Conservation (phyloP, 2,329 filamentous ascomycete genomes). For the Onygenales sp. region DNA sequence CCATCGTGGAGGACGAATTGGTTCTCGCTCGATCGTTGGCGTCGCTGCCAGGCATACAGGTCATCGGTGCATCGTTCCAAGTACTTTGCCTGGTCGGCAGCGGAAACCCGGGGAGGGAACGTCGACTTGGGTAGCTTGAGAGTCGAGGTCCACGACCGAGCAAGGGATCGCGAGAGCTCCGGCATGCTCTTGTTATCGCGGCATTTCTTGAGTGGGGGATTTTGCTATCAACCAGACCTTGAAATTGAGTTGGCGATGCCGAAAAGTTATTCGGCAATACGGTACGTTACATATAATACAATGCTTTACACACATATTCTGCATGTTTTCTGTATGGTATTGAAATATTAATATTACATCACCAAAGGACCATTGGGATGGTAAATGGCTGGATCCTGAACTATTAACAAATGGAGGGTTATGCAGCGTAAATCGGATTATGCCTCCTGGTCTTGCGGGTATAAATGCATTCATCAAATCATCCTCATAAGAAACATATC, state of each 20-base stretch:
- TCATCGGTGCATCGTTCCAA: constrained; percentile 74
- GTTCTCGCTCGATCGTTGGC: constrained; percentile 40
- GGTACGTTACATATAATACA: neutral
- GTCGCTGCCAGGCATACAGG: constrained; percentile 78
- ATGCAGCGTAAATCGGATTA: too few relatives aligned
- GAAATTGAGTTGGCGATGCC: neutral
- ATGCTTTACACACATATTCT: too few relatives aligned
- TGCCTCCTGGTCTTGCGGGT: too few relatives aligned
- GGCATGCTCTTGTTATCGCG: constrained; percentile 11
- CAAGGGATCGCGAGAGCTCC: constrained; percentile 11
- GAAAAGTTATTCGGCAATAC: neutral
- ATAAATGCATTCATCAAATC: too few relatives aligned
- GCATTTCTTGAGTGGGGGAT: constrained; percentile 3
- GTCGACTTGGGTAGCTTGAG: constrained; percentile 65
- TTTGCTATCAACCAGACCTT: neutral
- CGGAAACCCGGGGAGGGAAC: constrained; percentile 48
- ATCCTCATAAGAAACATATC: too few relatives aligned
- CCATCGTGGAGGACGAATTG: constrained; percentile 84
- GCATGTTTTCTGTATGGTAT: too few relatives aligned
- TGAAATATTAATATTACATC: too few relatives aligned
- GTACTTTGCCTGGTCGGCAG: constrained; percentile 44
- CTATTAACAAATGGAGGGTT: too few relatives aligned
- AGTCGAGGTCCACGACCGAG: constrained; percentile 55
- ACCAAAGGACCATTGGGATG: too few relatives aligned
- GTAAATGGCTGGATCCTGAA: too few relatives aligned